Percentiles rank a stretch among this genome's conserved stretches.
These are phyloP conservation scores for Amylocystis lapponica DNA, from an alignment of 768 basidiomycete genomes.

Conservation along the genomic window DNA sequence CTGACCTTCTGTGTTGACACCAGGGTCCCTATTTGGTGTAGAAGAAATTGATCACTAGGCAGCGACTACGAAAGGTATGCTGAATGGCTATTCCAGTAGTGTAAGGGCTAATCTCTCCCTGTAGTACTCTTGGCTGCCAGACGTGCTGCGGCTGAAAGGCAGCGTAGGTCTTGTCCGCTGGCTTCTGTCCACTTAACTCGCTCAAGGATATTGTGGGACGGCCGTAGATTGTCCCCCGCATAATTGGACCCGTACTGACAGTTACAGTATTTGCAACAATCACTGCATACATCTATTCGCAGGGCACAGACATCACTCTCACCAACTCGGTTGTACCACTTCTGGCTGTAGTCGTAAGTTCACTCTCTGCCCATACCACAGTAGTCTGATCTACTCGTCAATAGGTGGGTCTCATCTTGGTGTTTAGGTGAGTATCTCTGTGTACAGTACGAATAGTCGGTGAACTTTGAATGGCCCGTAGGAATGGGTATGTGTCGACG, in stretches of 20 bases:
- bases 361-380: conserved; percentile 1
- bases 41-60: conserved; percentile 22
- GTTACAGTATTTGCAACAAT: conserved; percentile 69
- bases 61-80: conserved; percentile 21
- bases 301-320: conserved; percentile 55
- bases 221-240: conserved; percentile 58
- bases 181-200: too few relatives aligned
- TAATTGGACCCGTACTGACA: conserved; percentile 79
- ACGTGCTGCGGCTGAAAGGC: conserved; percentile 78
- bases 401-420: conserved; percentile 83
- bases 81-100: conserved; percentile 4
- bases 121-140: conserved; percentile 87
- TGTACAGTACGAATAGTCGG: not conserved
- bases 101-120: not conserved
- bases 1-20: not conserved
- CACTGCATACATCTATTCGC: conserved; percentile 53
- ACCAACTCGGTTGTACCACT: conserved; percentile 85
- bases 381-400: not conserved
- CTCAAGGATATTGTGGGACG: too few relatives aligned
- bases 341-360: conserved; percentile 83
- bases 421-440: conserved; percentile 58
- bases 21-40: conserved; percentile 1
- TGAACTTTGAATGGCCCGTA: conserved; percentile 17
- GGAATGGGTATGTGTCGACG: conserved; percentile 60
- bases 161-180: conserved; percentile 47